phyloP scores from a whole-genome alignment of 495 filamentous ascomycete species.

The Tuber indicum region DNA sequence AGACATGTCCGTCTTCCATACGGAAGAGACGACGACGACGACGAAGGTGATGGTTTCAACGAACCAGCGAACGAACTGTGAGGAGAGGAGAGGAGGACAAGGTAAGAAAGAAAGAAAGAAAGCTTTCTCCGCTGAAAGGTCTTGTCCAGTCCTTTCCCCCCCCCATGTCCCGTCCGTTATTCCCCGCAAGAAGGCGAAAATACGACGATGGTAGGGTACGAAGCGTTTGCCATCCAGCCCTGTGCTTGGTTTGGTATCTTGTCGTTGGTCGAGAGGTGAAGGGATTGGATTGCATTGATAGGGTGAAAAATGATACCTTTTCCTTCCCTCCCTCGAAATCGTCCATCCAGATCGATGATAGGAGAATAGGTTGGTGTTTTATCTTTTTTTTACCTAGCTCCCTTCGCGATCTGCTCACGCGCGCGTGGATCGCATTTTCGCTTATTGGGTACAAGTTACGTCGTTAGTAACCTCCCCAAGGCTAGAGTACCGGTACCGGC shows the following conservation, averaged over 20 bases:
- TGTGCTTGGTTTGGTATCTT: neutral
- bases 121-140: constrained; percentile 24
- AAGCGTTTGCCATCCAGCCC: constrained; percentile 1
- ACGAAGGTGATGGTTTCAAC: neutral
- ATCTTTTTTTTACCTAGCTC: constrained; percentile 34
- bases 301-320: neutral
- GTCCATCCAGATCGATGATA: constrained; percentile 33
- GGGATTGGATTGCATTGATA: constrained; percentile 4
- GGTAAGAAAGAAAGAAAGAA: constrained; percentile 2
- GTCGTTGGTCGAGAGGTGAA: constrained; percentile 4
- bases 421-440: constrained; percentile 39
- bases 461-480: neutral
- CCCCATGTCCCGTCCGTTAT: neutral
- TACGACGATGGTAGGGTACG: neutral
- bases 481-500: neutral
- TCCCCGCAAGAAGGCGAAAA: neutral
- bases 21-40: neutral
- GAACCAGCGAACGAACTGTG: constrained; percentile 22
- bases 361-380: constrained; percentile 36
- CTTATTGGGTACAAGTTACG: constrained; percentile 28
- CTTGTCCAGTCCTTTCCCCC: neutral
- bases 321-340: constrained; percentile 13
- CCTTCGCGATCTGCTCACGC: constrained; percentile 36
- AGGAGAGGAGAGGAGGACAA: constrained; percentile 30
- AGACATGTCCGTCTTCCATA: neutral